Evolutionary conservation across 2,329 filamentous ascomycete species (phyloP).

Genomic region (Arthrobotrys megalospora): DNA sequence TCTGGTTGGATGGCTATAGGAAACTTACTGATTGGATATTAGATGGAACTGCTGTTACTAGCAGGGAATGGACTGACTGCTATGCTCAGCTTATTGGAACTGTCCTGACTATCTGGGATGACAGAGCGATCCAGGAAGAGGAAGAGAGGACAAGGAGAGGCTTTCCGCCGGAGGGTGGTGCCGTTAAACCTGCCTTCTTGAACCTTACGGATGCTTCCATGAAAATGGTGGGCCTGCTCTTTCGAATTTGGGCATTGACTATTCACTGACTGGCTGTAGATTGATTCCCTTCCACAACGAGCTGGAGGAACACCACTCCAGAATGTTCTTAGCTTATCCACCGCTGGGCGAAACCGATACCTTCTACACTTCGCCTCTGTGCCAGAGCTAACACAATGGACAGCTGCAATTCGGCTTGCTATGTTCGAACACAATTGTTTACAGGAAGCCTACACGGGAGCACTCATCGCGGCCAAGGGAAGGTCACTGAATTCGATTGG

Average conservation of each 20-base stretch:
- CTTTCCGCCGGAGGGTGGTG: constrained; percentile 26
- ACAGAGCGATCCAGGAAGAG: constrained; percentile 85
- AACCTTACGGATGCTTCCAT: constrained; percentile 98
- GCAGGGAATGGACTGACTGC: constrained; percentile 94
- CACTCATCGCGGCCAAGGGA: constrained; percentile 94
- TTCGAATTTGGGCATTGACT: constrained; percentile 64
- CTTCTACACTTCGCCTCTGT: constrained; percentile 96
- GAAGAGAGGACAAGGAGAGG: constrained; percentile 69
- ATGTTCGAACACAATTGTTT: constrained; percentile 95
- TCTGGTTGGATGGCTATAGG: constrained; percentile 13
- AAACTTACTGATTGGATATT: constrained; percentile 53
- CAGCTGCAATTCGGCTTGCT: constrained; percentile 89
- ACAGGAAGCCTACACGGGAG: constrained; percentile 96
- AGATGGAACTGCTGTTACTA: constrained; percentile 89
- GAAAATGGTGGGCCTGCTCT: constrained; percentile 81
- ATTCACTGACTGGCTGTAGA: constrained; percentile 71
- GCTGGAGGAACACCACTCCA: constrained; percentile 83
- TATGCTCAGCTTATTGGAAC: constrained; percentile 97
- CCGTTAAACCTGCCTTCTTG: constrained; percentile 88
- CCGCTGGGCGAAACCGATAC: constrained; percentile 94
- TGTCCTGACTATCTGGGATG: constrained; percentile 95
- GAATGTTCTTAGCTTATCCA: constrained; percentile 95
- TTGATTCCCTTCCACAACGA: constrained; percentile 89
- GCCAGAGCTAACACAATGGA: constrained; percentile 95
- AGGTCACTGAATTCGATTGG: constrained; percentile 91